Percentiles rank a stretch among this genome's conserved stretches.
These are phyloP conservation scores for Phyllachora maydis DNA, from an alignment of 2,329 filamentous ascomycete species.

Conservation along the genomic window DNA sequence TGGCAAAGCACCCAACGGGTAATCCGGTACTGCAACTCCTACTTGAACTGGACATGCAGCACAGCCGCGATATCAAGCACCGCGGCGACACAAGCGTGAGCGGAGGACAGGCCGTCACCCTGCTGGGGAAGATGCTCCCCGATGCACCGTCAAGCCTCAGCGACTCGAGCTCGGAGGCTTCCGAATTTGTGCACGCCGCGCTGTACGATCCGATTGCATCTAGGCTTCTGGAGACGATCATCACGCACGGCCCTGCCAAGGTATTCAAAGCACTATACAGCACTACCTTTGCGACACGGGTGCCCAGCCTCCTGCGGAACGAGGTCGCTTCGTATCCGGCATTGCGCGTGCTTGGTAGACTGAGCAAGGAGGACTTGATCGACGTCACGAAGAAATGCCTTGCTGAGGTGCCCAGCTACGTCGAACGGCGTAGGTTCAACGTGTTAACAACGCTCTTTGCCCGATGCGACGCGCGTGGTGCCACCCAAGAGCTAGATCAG, in stretches of 20 bases:
- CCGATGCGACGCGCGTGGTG: conserved; percentile 49
- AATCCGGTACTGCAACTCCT: conserved; percentile 88
- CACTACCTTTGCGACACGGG: conserved; percentile 58
- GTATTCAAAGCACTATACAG: conserved; percentile 77
- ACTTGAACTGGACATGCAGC: conserved; percentile 63
- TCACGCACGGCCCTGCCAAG: conserved; percentile 64
- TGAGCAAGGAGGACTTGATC: conserved; percentile 71
- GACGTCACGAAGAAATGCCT: conserved; percentile 51
- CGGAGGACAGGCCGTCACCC: conserved; percentile 18
- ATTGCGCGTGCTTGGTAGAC: conserved; percentile 59
- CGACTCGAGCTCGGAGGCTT: conserved; percentile 51
- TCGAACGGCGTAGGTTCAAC: conserved; percentile 56
- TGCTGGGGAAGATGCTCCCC: conserved; percentile 61
- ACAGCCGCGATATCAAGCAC: conserved; percentile 47
- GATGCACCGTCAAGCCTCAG: conserved; percentile 50
- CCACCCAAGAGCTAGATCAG: conserved; percentile 26
- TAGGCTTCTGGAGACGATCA: conserved; percentile 69
- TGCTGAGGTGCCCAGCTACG: conserved; percentile 50
- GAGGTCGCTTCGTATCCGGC: conserved; percentile 81
- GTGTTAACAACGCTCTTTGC: conserved; percentile 71
- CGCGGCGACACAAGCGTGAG: conserved; percentile 22
- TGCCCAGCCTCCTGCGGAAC: conserved; percentile 67
- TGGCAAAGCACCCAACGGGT: conserved; percentile 76
- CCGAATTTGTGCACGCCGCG: conserved; percentile 63
- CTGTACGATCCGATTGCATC: conserved; percentile 85